Evolutionary conservation across 108 stramenopile species (phyloP).

Genomic region (Ochromonas danica): DNA sequence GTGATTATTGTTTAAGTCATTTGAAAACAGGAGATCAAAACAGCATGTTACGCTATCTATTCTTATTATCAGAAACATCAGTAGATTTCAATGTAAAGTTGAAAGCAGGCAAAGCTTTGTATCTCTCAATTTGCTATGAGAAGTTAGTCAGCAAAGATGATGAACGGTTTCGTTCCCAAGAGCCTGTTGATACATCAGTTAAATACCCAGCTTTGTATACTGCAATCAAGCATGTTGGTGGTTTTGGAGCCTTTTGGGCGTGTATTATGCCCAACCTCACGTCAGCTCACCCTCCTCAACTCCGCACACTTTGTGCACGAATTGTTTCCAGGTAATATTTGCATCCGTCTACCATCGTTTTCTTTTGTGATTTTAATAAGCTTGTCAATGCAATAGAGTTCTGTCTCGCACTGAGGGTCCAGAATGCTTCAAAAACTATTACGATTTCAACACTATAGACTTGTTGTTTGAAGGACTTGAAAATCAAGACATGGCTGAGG

Average conservation of each 20-base stretch:
- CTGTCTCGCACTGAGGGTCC: neutral
- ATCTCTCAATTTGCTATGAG: conserved; percentile 16
- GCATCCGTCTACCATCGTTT: neutral
- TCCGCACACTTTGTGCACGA: neutral
- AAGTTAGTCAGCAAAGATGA: neutral
- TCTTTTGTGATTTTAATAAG: too few species aligned
- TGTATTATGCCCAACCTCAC: conserved; percentile 1
- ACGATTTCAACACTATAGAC: neutral
- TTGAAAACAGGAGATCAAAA: neutral
- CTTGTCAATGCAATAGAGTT: too few species aligned
- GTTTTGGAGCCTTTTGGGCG: neutral
- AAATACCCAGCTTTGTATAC: conserved; percentile 7
- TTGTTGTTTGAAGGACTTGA: neutral
- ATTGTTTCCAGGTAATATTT: neutral
- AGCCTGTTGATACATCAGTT: neutral
- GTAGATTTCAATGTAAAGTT: neutral
- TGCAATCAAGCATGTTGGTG: neutral
- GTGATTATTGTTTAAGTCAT: conserved; percentile 27
- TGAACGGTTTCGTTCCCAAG: neutral
- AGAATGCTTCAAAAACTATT: neutral
- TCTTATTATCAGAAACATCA: neutral
- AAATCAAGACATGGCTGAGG: neutral
- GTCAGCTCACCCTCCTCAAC: neutral
- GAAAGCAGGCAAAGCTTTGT: neutral
- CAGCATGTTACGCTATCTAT: neutral